phyloP scores from a whole-genome alignment of 805 yeast genomes.

The Ogataea glucozyma region DNA sequence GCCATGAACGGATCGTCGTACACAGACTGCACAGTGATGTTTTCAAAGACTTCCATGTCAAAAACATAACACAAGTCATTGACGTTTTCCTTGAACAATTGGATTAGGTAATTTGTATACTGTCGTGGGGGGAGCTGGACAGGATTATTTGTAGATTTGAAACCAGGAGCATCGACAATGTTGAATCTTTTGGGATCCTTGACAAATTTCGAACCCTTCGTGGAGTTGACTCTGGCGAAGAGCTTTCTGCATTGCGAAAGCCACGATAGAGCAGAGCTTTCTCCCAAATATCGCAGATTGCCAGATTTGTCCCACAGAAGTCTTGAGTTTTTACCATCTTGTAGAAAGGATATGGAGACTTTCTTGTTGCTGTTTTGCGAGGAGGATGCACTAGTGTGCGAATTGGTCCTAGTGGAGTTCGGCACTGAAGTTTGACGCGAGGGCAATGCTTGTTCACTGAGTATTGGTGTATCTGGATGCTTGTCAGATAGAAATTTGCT shows the following conservation, averaged over 20 bases:
- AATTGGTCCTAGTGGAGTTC: background rate
- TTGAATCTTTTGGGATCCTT: conserved; percentile 40
- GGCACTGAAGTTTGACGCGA: background rate
- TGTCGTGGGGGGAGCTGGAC: conserved; percentile 33
- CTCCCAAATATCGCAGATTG: conserved; percentile 41
- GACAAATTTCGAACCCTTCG: conserved; percentile 35
- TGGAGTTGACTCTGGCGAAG: conserved; percentile 29
- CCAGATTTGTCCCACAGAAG: conserved; percentile 40
- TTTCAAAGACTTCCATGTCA: conserved; percentile 37
- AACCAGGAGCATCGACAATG: conserved; percentile 39
- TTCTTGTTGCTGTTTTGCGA: background rate
- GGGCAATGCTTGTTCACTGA: background rate
- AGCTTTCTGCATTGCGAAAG: conserved; percentile 42
- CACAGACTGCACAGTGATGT: conserved; percentile 31
- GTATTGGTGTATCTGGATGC: background rate
- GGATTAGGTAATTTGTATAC: conserved; percentile 34
- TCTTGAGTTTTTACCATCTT: conserved; percentile 30
- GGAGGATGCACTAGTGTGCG: background rate
- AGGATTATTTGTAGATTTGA: conserved; percentile 23
- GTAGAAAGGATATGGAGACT: conserved; percentile 11
- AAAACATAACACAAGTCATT: conserved; percentile 43
- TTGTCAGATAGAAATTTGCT: too few species aligned
- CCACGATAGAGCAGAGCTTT: conserved; percentile 43
- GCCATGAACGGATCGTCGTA: conserved; percentile 35
- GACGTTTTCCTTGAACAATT: conserved; percentile 39